A percentile compares a stretch with the other conserved stretches of the same genome.
Evolutionary conservation across 345 rosid genomes (phyloP).

Genomic region (Citrus reticulata): DNA sequence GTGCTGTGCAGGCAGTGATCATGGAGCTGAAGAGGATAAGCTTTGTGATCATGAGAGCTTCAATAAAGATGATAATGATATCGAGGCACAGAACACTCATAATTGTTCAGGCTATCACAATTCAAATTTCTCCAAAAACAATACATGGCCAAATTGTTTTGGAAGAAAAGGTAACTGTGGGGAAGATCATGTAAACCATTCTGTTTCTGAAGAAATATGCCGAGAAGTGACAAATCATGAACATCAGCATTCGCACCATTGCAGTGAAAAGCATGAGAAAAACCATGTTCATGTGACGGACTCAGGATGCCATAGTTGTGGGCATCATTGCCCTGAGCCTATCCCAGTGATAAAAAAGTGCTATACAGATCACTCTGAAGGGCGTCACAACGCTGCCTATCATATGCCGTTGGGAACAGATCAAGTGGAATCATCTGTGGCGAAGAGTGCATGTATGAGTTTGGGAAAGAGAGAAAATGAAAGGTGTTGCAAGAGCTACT

Average conservation of each 20-base stretch:
- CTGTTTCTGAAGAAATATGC: background rate
- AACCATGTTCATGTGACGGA: background rate
- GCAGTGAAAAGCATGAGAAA: too few species aligned
- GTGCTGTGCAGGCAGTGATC: background rate
- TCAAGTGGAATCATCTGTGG: background rate
- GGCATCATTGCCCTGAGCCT: background rate
- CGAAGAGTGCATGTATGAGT: background rate
- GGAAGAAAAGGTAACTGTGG: background rate
- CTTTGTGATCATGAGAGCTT: conserved; percentile 12
- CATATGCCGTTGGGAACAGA: background rate
- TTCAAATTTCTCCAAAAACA: background rate
- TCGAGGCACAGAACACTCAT: background rate
- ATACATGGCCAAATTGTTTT: background rate
- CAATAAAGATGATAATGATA: background rate
- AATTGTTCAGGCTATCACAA: background rate
- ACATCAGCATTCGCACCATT: background rate
- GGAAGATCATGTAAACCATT: background rate
- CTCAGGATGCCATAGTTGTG: background rate
- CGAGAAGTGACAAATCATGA: background rate
- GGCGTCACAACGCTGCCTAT: background rate
- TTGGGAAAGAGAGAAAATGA: conserved; percentile 11
- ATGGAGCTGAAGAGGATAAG: background rate
- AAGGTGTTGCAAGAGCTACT: conserved; percentile 11
- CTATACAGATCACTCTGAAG: background rate
- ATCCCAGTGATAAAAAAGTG: background rate